Evolutionary conservation across 1,284 basidiomycete species (phyloP).

Genomic region (Macrocystidia cucumis): DNA sequence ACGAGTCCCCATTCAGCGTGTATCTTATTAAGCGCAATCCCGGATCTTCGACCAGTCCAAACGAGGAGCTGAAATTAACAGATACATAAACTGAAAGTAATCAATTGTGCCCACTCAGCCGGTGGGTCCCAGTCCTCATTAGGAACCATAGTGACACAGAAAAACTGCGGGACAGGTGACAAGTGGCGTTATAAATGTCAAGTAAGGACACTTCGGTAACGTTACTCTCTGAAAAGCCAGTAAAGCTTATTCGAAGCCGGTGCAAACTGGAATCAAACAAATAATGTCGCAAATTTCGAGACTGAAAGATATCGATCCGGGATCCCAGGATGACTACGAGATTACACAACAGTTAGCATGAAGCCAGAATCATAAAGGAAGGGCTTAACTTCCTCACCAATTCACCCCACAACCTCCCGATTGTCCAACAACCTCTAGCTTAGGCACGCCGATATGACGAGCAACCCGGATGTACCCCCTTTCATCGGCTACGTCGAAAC

Average conservation of each 20-base stretch:
- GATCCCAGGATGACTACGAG: constrained; percentile 22
- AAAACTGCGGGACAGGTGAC: constrained; percentile 25
- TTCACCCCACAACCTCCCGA: constrained; percentile 31
- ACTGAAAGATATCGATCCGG: constrained; percentile 27
- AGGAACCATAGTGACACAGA: constrained; percentile 14
- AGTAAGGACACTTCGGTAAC: constrained; percentile 28
- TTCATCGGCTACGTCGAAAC: constrained; percentile 70
- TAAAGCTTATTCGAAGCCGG: constrained; percentile 30
- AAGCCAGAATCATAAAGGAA: constrained; percentile 32
- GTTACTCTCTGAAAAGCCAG: constrained; percentile 25
- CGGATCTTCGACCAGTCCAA: constrained; percentile 13
- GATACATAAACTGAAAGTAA: constrained; percentile 7
- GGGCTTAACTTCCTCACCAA: constrained; percentile 28
- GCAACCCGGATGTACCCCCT: constrained; percentile 43
- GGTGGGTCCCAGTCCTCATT: constrained; percentile 1
- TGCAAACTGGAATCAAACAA: constrained; percentile 20
- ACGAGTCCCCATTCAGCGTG: constrained; percentile 12
- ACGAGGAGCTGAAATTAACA: constrained; percentile 6
- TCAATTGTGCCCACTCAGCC: constrained; percentile 7
- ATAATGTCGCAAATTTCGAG: constrained; percentile 15
- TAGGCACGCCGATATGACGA: constrained; percentile 28
- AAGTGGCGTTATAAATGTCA: constrained; percentile 34
- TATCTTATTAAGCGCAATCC: constrained; percentile 9
- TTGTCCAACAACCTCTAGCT: constrained; percentile 50
- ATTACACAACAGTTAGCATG: constrained; percentile 25